phyloP scores from a whole-genome alignment of 805 yeast species.

The Candida ascalaphidarum region DNA sequence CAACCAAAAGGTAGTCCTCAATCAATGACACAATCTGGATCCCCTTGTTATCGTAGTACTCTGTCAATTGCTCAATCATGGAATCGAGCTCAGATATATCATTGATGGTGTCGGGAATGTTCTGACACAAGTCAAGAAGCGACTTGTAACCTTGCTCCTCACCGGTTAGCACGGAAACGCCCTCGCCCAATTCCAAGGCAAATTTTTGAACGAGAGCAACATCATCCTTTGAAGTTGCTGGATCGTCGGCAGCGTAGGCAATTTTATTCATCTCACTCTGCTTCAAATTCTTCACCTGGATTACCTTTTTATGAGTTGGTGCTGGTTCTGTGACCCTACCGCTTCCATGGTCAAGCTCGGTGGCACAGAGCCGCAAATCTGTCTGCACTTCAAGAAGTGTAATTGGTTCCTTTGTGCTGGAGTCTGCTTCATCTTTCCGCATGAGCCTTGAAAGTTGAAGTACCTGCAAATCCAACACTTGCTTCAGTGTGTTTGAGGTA shows the following conservation, averaged over 20 bases:
- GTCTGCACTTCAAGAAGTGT: not conserved
- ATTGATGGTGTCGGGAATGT: slow-evolving; percentile 11
- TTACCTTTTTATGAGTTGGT: no score
- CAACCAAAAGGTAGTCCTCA: no score
- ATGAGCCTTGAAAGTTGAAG: not conserved
- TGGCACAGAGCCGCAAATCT: no score
- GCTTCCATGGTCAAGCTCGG: no score
- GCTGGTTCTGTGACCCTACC: no score
- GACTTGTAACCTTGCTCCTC: no score
- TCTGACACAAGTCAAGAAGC: slow-evolving; percentile 7
- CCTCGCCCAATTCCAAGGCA: slow-evolving; percentile 20
- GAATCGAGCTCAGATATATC: slow-evolving; percentile 27
- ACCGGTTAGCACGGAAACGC: slow-evolving; percentile 2
- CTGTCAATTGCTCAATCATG: slow-evolving; percentile 26
- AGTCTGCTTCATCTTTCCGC: not conserved
- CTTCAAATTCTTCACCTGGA: no score
- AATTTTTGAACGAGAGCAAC: no score
- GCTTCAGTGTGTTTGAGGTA: not conserved
- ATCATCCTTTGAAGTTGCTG: no score
- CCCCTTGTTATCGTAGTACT: slow-evolving; percentile 10
- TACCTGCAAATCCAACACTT: not conserved
- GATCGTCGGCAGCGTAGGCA: no score
- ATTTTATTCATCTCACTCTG: no score
- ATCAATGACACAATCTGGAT: slow-evolving; percentile 7
- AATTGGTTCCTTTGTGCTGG: not conserved